Conservation (phyloP, 495 filamentous ascomycete genomes). For the Amniculicola lignicola region DNA sequence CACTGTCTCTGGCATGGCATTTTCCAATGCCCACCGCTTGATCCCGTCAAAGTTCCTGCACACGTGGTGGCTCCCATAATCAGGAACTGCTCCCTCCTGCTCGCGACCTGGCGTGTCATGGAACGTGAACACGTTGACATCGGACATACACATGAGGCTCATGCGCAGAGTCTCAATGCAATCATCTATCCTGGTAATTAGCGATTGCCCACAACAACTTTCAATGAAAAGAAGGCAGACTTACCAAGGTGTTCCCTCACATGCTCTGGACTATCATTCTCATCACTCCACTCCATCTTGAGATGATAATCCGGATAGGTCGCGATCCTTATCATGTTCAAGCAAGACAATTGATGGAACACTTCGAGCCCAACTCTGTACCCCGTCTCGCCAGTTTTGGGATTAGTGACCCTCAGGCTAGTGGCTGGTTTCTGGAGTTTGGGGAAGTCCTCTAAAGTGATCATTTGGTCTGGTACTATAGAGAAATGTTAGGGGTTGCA, state of each 20-base stretch:
- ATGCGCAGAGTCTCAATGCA: slow-evolving; percentile 52
- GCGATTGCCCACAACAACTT: no score
- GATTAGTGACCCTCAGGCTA: slow-evolving; percentile 49
- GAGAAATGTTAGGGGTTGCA: neutral
- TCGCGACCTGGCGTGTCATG: slow-evolving; percentile 39
- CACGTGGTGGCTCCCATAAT: slow-evolving; percentile 49
- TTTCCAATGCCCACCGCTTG: slow-evolving; percentile 50
- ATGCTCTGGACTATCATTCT: slow-evolving; percentile 31
- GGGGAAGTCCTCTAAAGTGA: slow-evolving; percentile 48
- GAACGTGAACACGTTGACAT: slow-evolving; percentile 54
- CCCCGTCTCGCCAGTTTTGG: slow-evolving; percentile 49
- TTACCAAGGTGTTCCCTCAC: slow-evolving; percentile 41
- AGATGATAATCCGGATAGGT: slow-evolving; percentile 51
- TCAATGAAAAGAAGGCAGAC: no score
- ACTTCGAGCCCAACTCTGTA: slow-evolving; percentile 55
- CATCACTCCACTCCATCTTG: slow-evolving; percentile 37
- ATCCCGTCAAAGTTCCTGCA: slow-evolving; percentile 52
- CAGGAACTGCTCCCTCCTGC: slow-evolving; percentile 47
- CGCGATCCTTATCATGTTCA: slow-evolving; percentile 51
- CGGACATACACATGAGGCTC: slow-evolving; percentile 52
- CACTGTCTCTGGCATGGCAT: slow-evolving; percentile 44
- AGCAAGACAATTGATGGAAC: slow-evolving; percentile 57
- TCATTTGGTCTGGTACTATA: slow-evolving; percentile 46
- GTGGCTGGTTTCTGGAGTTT: slow-evolving; percentile 48
- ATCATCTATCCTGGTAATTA: slow-evolving; percentile 38